A percentile compares a stretch with the other conserved stretches of the same genome.
Conservation (phyloP, 1,284 basidiomycete genomes). For the Apiotrichum akiyoshidainum region DNA sequence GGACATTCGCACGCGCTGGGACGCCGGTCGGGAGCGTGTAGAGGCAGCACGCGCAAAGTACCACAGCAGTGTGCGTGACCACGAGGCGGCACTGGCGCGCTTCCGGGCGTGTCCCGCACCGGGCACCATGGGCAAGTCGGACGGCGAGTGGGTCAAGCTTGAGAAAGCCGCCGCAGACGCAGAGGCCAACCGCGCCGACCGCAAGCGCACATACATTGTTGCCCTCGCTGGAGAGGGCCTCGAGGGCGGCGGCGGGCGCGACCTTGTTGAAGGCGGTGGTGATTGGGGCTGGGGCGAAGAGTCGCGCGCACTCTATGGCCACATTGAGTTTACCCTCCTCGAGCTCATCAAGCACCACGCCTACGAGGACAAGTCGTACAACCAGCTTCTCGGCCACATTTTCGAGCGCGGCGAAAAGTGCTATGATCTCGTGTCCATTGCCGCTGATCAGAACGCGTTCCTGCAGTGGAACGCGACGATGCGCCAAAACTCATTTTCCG, state of each 20-base stretch:
- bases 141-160: slow-evolving; percentile 17
- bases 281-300: slow-evolving; percentile 25
- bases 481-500: not conserved
- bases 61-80: slow-evolving; percentile 16
- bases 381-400: slow-evolving; percentile 13
- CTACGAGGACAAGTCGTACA: slow-evolving; percentile 19
- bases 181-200: slow-evolving; percentile 14
- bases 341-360: slow-evolving; percentile 24
- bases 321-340: slow-evolving; percentile 18
- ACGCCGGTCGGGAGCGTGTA: slow-evolving; percentile 17
- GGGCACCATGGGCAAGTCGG: slow-evolving; percentile 1
- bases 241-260: slow-evolving; percentile 18
- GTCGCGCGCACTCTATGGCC: slow-evolving; percentile 20
- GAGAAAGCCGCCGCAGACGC: slow-evolving; percentile 17
- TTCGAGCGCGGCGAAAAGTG: slow-evolving; percentile 13
- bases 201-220: slow-evolving; percentile 23
- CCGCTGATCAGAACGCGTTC: slow-evolving; percentile 33
- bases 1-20: slow-evolving; percentile 22
- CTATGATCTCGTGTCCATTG: slow-evolving; percentile 15
- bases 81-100: slow-evolving; percentile 10
- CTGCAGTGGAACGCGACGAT: slow-evolving; percentile 19
- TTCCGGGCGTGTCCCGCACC: slow-evolving; percentile 16
- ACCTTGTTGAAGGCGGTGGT: slow-evolving; percentile 21
- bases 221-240: slow-evolving; percentile 21
- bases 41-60: slow-evolving; percentile 19